Evolutionary conservation across 371 early-diverging fungal genomes (phyloP).

Genomic region (Umbelopsis sp.): DNA sequence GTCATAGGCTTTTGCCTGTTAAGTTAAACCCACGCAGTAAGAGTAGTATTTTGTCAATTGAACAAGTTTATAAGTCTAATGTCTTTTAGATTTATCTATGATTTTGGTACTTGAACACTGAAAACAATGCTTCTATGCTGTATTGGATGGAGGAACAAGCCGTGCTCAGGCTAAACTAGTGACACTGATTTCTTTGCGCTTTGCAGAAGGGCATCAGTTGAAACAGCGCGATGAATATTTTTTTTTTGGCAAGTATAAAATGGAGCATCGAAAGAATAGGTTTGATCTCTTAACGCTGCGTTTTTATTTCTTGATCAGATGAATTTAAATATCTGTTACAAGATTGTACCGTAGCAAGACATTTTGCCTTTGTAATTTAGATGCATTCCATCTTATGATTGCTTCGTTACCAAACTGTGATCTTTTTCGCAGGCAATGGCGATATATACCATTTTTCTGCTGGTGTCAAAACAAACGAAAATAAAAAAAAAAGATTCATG

Average conservation of each 20-base stretch:
- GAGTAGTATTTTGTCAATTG: no score
- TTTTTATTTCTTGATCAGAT: constrained; percentile 19
- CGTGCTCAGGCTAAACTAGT: no score
- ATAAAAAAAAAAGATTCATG: not conserved
- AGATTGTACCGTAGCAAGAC: constrained; percentile 17
- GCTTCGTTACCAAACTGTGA: not conserved
- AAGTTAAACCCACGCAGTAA: not conserved
- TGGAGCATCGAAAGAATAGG: no score
- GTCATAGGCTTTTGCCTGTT: not conserved
- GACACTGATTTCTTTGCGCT: not conserved
- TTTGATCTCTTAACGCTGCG: constrained; percentile 1
- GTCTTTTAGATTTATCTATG: no score
- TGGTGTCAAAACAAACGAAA: not conserved
- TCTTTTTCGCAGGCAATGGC: constrained; percentile 3
- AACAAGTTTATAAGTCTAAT: no score
- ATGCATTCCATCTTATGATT: not conserved
- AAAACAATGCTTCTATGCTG: not conserved
- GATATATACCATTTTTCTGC: not conserved
- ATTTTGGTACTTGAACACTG: not conserved
- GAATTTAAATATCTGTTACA: constrained; percentile 2
- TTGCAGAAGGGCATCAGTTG: not conserved
- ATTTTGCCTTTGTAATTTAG: not conserved
- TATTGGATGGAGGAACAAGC: no score
- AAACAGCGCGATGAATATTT: not conserved
- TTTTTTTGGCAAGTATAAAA: no score